Conservation (phyloP, 2,329 filamentous ascomycete species). For the Colletotrichum tanaceti region DNA sequence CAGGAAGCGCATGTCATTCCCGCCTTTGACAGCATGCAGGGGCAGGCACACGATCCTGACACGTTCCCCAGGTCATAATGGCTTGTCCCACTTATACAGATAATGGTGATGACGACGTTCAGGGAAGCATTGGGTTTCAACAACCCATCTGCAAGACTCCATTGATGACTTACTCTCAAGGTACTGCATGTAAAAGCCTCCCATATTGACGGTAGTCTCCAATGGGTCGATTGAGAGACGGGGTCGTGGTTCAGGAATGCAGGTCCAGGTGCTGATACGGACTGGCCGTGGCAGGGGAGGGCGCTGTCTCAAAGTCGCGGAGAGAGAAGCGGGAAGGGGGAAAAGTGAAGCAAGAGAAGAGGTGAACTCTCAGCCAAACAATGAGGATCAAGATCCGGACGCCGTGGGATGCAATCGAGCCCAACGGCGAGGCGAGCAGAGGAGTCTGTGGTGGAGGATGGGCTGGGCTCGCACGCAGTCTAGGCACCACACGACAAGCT, state of each 20-base stretch:
- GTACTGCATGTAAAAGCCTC: constrained; percentile 78
- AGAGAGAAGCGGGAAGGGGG: constrained; percentile 21
- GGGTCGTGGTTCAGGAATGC: constrained; percentile 20
- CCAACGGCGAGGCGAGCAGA: constrained; percentile 60
- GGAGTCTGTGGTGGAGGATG: constrained; percentile 48
- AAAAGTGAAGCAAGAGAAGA: constrained; percentile 40
- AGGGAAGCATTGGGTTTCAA: constrained; percentile 40
- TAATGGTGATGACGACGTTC: constrained; percentile 32
- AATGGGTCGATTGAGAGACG: constrained; percentile 42
- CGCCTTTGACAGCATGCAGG: constrained; percentile 49
- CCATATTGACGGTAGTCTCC: constrained; percentile 59
- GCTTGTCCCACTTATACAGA: constrained; percentile 38
- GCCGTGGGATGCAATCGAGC: constrained; percentile 64
- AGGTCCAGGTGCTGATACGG: constrained; percentile 20
- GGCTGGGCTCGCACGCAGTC: constrained; percentile 30
- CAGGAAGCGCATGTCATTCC: constrained; percentile 43
- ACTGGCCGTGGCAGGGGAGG: constrained; percentile 19
- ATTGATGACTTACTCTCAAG: constrained; percentile 74
- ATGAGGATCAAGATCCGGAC: constrained; percentile 49
- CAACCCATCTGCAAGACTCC: constrained; percentile 33
- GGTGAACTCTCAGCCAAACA: constrained; percentile 46
- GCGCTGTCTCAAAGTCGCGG: constrained; percentile 32
- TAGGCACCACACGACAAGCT: constrained; percentile 31
- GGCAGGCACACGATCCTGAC: constrained; percentile 44
- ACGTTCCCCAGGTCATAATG: constrained; percentile 28